Base-by-base conservation (phyloP, 2,329 filamentous ascomycete genomes). In the Amauroascus verrucosus region DNA sequence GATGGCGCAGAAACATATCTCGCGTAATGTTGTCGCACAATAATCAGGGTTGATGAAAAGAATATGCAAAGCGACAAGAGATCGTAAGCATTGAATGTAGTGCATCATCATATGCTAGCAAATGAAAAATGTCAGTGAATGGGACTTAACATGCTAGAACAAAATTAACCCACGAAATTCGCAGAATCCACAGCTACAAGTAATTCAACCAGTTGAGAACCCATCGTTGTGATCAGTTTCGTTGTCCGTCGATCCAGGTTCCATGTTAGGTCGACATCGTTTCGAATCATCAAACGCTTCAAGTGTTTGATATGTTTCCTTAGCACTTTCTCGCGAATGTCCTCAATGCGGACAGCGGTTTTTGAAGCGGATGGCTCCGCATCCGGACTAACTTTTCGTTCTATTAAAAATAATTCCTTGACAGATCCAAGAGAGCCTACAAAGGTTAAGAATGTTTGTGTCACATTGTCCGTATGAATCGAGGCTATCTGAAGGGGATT, bases 401-500 rank as follows among this genome's bases (percentile, higher is more conserved):
- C 80, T 26, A 83, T 65, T 59, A 85, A 64, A 57, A 80, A 79
- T 1, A 85, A 66, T 56, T 83, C 78, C n/a, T 76, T 71, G 1
- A 85, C 62, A 53, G 72, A 71, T 4, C 76, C 65, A 13, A 81
- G 71, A 54, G 77, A 77, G 1, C 72, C 72, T 49, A 85, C 62
- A 54, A 84, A 82, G 3, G 37, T 30, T 2, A 63, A 55, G 16
- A 64, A 57, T 0, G 70, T 64, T 1, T 65, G 59, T 0, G 79
- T 78, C 18, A 83, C 81, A 57, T 84, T 77, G 61, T 85, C 82
- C 0, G 81, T 84, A 59, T 79, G 80, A 52, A 85, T 77, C 57
- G 76, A 79, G 47, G 74, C 71, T 40, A 85, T 64, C 0, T 75
- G 71, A 38, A 84, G 67, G 0, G 77, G 74, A 7, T 70, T 65